phyloP scores from a whole-genome alignment of 345 rosid genomes.

The Alliaria petiolata region DNA sequence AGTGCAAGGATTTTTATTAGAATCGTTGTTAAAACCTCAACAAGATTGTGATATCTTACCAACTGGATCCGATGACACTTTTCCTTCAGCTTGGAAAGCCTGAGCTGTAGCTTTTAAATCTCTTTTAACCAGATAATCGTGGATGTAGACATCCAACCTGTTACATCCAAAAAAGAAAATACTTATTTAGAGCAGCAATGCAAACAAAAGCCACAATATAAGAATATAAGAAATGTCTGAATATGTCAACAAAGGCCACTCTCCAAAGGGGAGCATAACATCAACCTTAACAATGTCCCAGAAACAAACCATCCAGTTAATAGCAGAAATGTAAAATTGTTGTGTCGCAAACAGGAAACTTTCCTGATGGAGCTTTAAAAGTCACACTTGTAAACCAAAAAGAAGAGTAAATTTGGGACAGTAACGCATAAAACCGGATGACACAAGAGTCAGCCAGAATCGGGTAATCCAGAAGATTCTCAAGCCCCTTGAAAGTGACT shows the following conservation, averaged over 20 bases:
- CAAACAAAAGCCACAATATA: neutral
- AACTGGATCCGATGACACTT: slow-evolving; percentile 97
- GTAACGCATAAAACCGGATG: slow-evolving; percentile 11
- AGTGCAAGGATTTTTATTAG: neutral
- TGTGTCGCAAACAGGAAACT: neutral
- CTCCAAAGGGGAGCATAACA: neutral
- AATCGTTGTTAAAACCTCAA: no score
- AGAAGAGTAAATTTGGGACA: slow-evolving; percentile 9
- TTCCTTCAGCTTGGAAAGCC: slow-evolving; percentile 97
- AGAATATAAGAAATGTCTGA: no score
- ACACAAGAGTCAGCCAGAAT: slow-evolving; percentile 14
- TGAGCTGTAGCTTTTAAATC: slow-evolving; percentile 96
- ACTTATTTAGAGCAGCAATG: neutral
- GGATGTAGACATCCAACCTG: slow-evolving; percentile 98
- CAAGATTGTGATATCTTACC: slow-evolving; percentile 48
- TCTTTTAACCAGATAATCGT: slow-evolving; percentile 92
- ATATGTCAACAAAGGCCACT: neutral
- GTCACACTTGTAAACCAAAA: slow-evolving; percentile 2
- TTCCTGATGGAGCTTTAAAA: neutral
- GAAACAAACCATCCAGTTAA: slow-evolving; percentile 7
- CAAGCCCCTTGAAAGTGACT: slow-evolving; percentile 21
- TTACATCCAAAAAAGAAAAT: neutral
- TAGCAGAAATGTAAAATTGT: neutral
- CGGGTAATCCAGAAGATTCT: slow-evolving; percentile 9
- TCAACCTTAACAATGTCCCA: neutral